A percentile compares a stretch with the other conserved stretches of the same genome.
Evolutionary conservation across 1,139 yeast species (phyloP).

Genomic region (Komagataea norvegica): DNA sequence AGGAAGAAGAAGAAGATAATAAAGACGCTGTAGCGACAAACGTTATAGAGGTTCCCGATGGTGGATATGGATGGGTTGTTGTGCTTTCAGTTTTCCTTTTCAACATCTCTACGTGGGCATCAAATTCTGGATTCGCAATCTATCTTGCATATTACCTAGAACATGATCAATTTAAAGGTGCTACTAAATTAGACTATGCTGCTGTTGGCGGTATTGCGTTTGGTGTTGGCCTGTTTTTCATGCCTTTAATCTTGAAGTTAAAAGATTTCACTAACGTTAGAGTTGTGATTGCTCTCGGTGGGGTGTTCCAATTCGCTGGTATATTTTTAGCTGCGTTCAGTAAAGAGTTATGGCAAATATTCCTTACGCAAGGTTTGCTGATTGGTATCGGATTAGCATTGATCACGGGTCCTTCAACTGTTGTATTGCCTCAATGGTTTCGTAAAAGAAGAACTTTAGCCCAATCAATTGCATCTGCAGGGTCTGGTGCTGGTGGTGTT

Average conservation of each 20-base stretch:
- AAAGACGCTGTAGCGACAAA: slow-evolving; percentile 1
- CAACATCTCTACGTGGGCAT: slow-evolving; percentile 62
- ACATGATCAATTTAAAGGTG: slow-evolving; percentile 44
- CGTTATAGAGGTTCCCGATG: slow-evolving; percentile 24
- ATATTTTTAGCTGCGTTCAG: slow-evolving; percentile 59
- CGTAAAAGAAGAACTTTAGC: slow-evolving; percentile 47
- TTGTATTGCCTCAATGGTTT: slow-evolving; percentile 55
- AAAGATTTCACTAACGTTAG: slow-evolving; percentile 13
- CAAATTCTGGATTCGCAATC: slow-evolving; percentile 52
- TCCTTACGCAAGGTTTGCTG: slow-evolving; percentile 58
- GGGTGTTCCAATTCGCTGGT: slow-evolving; percentile 32
- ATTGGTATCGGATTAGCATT: slow-evolving; percentile 56
- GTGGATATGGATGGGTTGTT: slow-evolving; percentile 53
- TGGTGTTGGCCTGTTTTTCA: slow-evolving; percentile 49
- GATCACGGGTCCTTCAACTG: slow-evolving; percentile 48
- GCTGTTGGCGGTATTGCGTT: slow-evolving; percentile 62
- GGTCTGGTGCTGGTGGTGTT: slow-evolving; percentile 50
- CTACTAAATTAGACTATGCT: slow-evolving; percentile 51
- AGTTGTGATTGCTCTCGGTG: slow-evolving; percentile 19
- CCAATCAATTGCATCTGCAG: slow-evolving; percentile 44
- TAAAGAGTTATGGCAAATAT: slow-evolving; percentile 51
- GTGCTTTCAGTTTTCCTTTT: slow-evolving; percentile 48
- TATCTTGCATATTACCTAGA: slow-evolving; percentile 51
- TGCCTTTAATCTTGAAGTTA: slow-evolving; percentile 27
- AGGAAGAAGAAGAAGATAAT: neutral